These are phyloP conservation scores for Talaromyces wortmannii DNA, from an alignment of 495 filamentous ascomycete genomes.

Conservation along the genomic window DNA sequence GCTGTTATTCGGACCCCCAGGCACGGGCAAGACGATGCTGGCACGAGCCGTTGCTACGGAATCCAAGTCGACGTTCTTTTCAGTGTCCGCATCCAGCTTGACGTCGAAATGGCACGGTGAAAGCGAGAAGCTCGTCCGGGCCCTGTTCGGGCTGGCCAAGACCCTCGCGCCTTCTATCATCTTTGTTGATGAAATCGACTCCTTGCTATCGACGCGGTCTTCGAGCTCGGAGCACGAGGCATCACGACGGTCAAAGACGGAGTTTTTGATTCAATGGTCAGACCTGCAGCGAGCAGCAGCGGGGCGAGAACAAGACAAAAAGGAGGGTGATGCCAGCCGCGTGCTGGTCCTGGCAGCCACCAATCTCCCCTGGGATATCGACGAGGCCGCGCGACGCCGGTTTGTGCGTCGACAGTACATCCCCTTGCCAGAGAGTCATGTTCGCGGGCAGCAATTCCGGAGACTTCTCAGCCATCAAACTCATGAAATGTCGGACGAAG, in stretches of 20 bases:
- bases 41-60: conserved; percentile 94
- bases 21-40: conserved; percentile 98
- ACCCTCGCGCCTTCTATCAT: conserved; percentile 91
- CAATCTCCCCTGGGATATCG: conserved; percentile 96
- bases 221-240: conserved; percentile 88
- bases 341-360: conserved; percentile 94
- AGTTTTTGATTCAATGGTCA: conserved; percentile 97
- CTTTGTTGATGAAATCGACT: conserved; percentile 99
- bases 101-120: conserved; percentile 97
- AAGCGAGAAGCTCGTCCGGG: conserved; percentile 91
- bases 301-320: conserved; percentile 68
- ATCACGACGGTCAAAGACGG: conserved; percentile 90
- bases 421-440: conserved; percentile 78
- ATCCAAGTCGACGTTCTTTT: conserved; percentile 93
- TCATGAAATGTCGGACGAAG: conserved; percentile 64
- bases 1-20: conserved; percentile 93
- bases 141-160: conserved; percentile 86
- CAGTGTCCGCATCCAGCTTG: conserved; percentile 86
- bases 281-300: conserved; percentile 89
- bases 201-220: conserved; percentile 75
- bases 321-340: conserved; percentile 65
- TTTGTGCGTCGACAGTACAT: conserved; percentile 97
- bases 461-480: conserved; percentile 81
- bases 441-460: conserved; percentile 68
- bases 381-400: conserved; percentile 84